Base-by-base conservation (phyloP, 1,139 yeast genomes). In the Lodderomyces oxycetoniae region DNA sequence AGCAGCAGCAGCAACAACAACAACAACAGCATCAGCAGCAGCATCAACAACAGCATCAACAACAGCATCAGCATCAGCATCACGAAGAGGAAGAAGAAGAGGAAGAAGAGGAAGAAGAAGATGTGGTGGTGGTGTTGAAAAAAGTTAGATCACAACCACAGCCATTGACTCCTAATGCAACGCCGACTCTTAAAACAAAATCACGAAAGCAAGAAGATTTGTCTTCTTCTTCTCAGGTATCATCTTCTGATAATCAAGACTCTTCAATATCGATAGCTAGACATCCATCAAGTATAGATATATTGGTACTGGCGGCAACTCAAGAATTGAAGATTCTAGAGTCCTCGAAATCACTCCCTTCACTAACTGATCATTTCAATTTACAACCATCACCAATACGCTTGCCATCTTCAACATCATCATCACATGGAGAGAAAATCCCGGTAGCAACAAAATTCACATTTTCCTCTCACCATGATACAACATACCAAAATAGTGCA, bases 221-320 rank as follows among this genome's bases (percentile, higher is more conserved):
- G n/a, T 10, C 14, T 10, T 24, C 26, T 7, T 10, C 22, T 7
- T 7, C 22, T 19, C 9, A 10, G 10, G 10, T 19, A 7, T 7
- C 22, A 19, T 7, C 22, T 19, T 7, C 9, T 7, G 10, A 19
- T 19, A 19, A 7, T 10, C 25, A 25, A 19, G 34, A 31, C 3
- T 30, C 33, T 7, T 19, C 17, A 16, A 26, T 24, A 6, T 7
- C 34, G 4, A 31, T 31, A 19, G 43, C 40, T 11, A 42, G 39
- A 26, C 34, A 41, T 24, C 33, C 40, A 22, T 41, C 42, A n/a
- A 69, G 76, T 57, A 84, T 85, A 54, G 84, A 84, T 52, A 70
- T 83, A 3, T 61, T 85, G 40, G 95, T 93, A 3, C 74, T 82
- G 17, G 93, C 94, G 3, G 94, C 95, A 1, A 74, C 88, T 4